Evolutionary conservation across 192 early-diverging fungal species (phyloP), one percentile per base, ranked within the genome.

Genomic region (Coemansia interrupta): DNA sequence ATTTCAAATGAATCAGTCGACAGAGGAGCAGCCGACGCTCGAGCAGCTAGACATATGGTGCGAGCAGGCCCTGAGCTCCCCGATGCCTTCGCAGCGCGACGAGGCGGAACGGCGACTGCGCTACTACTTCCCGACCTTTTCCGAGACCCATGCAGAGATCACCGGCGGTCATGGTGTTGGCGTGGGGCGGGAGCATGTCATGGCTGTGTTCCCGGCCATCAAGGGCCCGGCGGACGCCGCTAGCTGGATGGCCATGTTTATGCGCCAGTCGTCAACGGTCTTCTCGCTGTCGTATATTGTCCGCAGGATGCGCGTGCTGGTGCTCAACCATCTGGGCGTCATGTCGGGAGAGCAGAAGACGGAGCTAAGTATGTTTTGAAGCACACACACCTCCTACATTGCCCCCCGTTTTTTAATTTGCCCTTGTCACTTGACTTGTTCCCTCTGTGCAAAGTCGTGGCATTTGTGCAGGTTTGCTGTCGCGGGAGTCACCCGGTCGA

Each of bases 91-190:
- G 63, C 70, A 78, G 64, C 86, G 87, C 42, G 61, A 73, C 24
- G 81, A 87, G 59, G 87, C 86, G 12, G 90, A 93, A 66, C 74
- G 81, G 43, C 68, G 85, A 41, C 76, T 93, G 43, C 86, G 90
- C 47, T 80, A 86, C 64, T 84, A 82, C 41, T 93, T 93, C 54
- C 92, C 92, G 39, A 91, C 92, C 20, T 93, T 93, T 66, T 84
- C 88, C 7, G 88, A 89, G 54, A 66, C 67, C 17, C 60, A 54
- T 54, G 63, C 71, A 0, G 77, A 80, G 48, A 51, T 70, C 20
- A 59, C 61, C 12, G 75, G 63, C n/a, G 60, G 60, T 43, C 70
- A 68, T 17, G 75, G 64, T 26, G 56, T 68, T 36, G 68, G 65
- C 39, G 54, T 61, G 0, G 69, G 69, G 0, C 71, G 68, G 29